phyloP scores from a whole-genome alignment of 495 filamentous ascomycete genomes.

The Xylaria venustula region DNA sequence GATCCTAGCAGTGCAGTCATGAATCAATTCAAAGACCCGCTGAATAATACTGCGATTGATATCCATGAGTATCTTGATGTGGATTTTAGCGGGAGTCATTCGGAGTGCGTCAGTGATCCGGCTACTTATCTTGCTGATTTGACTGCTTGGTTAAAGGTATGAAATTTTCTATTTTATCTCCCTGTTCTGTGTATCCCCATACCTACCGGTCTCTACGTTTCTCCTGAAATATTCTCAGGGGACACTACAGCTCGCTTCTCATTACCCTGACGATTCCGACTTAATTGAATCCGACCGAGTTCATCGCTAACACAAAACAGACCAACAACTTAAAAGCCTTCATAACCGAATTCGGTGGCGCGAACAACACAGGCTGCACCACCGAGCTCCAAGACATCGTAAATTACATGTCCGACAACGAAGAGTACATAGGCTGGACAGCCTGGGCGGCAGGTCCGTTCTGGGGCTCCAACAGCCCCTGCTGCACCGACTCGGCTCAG shows the following conservation, averaged over 20 bases:
- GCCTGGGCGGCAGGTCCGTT: conserved; percentile 54
- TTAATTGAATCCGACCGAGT: background rate
- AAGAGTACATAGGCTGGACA: conserved; percentile 54
- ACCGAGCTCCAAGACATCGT: conserved; percentile 42
- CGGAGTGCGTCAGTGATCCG: conserved; percentile 38
- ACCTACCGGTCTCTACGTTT: no score
- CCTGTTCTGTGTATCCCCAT: no score
- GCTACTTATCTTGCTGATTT: conserved; percentile 39
- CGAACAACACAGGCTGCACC: conserved; percentile 48
- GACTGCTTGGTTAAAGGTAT: conserved; percentile 47
- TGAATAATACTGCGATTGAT: conserved; percentile 50
- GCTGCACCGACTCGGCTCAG: conserved; percentile 44
- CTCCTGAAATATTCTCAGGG: no score
- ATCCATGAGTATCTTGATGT: conserved; percentile 55
- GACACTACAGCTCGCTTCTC: no score
- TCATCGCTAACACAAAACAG: conserved; percentile 11
- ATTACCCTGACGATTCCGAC: no score
- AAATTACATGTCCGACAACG: conserved; percentile 49
- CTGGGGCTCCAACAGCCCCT: conserved; percentile 47
- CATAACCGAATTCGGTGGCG: conserved; percentile 52
- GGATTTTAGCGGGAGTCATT: conserved; percentile 47
- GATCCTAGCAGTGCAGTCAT: conserved; percentile 43
- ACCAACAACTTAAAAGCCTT: conserved; percentile 51
- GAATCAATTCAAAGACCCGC: conserved; percentile 44
- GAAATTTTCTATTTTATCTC: no score